These are phyloP conservation scores for Monilinia polystroma DNA, from an alignment of 2,329 filamentous ascomycete species.

Conservation along the genomic window DNA sequence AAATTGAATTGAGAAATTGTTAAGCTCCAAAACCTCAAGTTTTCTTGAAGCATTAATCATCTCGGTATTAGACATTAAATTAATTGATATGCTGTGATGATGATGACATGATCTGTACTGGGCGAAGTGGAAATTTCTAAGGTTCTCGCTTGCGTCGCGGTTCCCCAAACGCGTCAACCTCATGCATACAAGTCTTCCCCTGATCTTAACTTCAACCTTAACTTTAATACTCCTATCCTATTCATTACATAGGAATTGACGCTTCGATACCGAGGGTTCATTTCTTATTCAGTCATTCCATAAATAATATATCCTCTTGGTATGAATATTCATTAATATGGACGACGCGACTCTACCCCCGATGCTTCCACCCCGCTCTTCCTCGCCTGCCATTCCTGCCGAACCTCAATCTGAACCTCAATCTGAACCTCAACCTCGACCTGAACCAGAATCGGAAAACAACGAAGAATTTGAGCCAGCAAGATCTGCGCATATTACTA, in stretches of 20 bases:
- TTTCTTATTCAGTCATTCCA: background rate
- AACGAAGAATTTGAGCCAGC: constrained; percentile 30
- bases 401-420: constrained; percentile 18
- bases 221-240: background rate
- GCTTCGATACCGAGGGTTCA: background rate
- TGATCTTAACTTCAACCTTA: background rate
- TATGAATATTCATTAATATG: constrained; percentile 30
- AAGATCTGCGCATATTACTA: constrained; percentile 28
- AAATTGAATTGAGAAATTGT: background rate
- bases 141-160: constrained; percentile 24
- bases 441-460: constrained; percentile 25
- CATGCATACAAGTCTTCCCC: constrained; percentile 16
- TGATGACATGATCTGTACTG: constrained; percentile 6
- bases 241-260: background rate
- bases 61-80: background rate
- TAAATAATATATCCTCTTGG: background rate
- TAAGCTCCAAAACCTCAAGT: background rate
- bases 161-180: constrained; percentile 24
- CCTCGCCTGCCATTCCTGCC: constrained; percentile 28
- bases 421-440: background rate
- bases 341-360: constrained; percentile 39
- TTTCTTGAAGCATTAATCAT: background rate
- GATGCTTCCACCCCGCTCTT: constrained; percentile 32
- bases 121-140: constrained; percentile 18
- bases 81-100: background rate